These are phyloP conservation scores for Solanum pennellii DNA, from an alignment of 257 asterid species.

Conservation along the genomic window DNA sequence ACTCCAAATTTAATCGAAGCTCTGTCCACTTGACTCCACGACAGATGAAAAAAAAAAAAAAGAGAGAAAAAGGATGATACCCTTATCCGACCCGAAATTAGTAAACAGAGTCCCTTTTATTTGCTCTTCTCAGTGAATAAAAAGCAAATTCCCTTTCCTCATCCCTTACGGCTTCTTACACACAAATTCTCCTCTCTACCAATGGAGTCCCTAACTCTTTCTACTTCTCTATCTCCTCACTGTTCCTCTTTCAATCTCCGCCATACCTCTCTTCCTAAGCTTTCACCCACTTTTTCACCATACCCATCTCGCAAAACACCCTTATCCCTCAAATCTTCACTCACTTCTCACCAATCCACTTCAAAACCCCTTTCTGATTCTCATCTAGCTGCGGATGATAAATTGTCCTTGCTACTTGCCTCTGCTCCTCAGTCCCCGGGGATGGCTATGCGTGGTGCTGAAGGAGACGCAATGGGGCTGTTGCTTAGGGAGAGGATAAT, in stretches of 20 bases:
- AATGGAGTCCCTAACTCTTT: slow-evolving; percentile 58
- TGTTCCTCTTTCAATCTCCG: background rate
- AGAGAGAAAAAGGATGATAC: background rate
- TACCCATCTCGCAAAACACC: slow-evolving; percentile 1
- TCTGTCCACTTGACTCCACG: fast-evolving
- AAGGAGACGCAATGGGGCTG: slow-evolving; percentile 72
- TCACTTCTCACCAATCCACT: slow-evolving; percentile 11
- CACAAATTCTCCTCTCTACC: background rate
- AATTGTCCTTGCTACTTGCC: slow-evolving; percentile 22
- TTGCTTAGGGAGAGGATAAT: slow-evolving; percentile 85
- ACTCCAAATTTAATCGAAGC: too few species aligned
- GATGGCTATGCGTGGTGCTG: slow-evolving; percentile 62
- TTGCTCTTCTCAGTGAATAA: background rate
- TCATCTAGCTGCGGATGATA: slow-evolving; percentile 7
- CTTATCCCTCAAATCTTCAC: slow-evolving; percentile 9
- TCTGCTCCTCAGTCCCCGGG: slow-evolving; percentile 47
- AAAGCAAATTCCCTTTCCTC: background rate
- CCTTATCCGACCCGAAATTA: background rate
- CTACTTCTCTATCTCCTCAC: slow-evolving; percentile 29
- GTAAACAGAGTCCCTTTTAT: background rate
- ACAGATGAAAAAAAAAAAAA: too few species aligned
- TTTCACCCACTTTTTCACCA: background rate
- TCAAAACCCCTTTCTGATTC: slow-evolving; percentile 4
- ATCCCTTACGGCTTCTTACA: background rate
- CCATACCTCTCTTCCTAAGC: background rate